Conservation (phyloP, 2,329 filamentous ascomycete genomes). For the Ceratocystis huliohia region DNA sequence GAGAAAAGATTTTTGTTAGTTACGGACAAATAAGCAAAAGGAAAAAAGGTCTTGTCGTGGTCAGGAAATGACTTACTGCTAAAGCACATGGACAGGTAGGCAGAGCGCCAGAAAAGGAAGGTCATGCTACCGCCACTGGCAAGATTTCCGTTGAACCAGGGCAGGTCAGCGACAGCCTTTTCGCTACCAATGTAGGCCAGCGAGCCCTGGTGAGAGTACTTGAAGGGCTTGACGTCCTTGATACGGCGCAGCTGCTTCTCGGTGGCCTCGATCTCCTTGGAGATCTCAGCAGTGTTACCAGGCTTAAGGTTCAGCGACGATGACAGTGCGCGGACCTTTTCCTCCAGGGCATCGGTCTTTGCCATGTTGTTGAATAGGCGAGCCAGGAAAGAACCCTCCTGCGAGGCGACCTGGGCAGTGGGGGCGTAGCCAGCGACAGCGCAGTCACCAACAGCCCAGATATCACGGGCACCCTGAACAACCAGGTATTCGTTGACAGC, state of each 20-base stretch:
- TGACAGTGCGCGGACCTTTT: slow-evolving; percentile 58
- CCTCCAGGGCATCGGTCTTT: slow-evolving; percentile 75
- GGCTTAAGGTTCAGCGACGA: slow-evolving; percentile 47
- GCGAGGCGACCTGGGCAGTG: slow-evolving; percentile 88
- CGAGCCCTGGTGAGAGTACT: slow-evolving; percentile 95
- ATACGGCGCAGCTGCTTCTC: slow-evolving; percentile 79
- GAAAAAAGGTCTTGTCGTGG: not conserved
- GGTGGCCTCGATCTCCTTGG: slow-evolving; percentile 65
- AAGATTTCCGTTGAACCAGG: slow-evolving; percentile 94
- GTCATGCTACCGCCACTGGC: slow-evolving; percentile 87
- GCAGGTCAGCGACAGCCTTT: slow-evolving; percentile 92
- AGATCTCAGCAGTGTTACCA: slow-evolving; percentile 53
- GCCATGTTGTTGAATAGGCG: slow-evolving; percentile 98
- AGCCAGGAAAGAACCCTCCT: slow-evolving; percentile 91
- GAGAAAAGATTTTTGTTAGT: not conserved
- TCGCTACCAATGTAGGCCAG: slow-evolving; percentile 97
- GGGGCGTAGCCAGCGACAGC: slow-evolving; percentile 95
- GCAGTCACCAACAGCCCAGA: slow-evolving; percentile 97
- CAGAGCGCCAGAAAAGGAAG: slow-evolving; percentile 96
- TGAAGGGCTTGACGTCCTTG: slow-evolving; percentile 93
- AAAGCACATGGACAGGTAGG: slow-evolving; percentile 99
- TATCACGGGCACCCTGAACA: slow-evolving; percentile 89
- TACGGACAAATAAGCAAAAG: not conserved
- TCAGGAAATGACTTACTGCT: slow-evolving; percentile 59
- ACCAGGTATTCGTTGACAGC: slow-evolving; percentile 98